Evolutionary conservation across 2,329 filamentous ascomycete genomes (phyloP).

Genomic region (Colletotrichum chlorophyti): DNA sequence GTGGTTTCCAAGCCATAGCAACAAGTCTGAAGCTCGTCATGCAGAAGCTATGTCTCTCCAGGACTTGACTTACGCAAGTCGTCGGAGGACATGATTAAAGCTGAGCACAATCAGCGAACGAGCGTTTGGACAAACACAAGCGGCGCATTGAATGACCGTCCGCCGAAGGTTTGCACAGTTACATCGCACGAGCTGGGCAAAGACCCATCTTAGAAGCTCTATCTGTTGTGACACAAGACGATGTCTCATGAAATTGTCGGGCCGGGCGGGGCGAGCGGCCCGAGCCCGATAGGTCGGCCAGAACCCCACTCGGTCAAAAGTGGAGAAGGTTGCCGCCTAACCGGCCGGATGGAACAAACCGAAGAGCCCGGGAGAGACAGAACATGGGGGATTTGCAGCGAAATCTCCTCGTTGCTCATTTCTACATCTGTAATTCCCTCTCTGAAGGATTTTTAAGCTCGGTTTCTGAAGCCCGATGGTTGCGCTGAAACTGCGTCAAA

Average conservation of each 20-base stretch:
- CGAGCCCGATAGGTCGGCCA: slow-evolving; percentile 20
- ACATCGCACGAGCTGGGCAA: background rate
- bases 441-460: no score
- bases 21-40: no score
- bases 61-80: no score
- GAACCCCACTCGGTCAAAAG: slow-evolving; percentile 16
- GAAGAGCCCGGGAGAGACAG: background rate
- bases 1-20: no score
- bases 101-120: background rate
- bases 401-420: background rate
- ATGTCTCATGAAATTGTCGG: slow-evolving; percentile 26
- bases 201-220: background rate
- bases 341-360: slow-evolving; percentile 9
- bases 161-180: background rate
- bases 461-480: no score
- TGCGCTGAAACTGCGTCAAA: slow-evolving; percentile 5
- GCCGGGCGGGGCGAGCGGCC: slow-evolving; percentile 26
- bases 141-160: slow-evolving; percentile 7
- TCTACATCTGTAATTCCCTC: no score
- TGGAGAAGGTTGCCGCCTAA: slow-evolving; percentile 9
- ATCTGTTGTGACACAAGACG: background rate
- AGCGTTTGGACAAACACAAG: background rate
- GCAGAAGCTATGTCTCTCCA: no score
- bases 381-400: no score
- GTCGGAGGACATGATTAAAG: background rate